Evolutionary conservation across 208 protist genomes (phyloP), one percentile per base, ranked within the genome.

Genomic region (Trypanosomatidae sp.): DNA sequence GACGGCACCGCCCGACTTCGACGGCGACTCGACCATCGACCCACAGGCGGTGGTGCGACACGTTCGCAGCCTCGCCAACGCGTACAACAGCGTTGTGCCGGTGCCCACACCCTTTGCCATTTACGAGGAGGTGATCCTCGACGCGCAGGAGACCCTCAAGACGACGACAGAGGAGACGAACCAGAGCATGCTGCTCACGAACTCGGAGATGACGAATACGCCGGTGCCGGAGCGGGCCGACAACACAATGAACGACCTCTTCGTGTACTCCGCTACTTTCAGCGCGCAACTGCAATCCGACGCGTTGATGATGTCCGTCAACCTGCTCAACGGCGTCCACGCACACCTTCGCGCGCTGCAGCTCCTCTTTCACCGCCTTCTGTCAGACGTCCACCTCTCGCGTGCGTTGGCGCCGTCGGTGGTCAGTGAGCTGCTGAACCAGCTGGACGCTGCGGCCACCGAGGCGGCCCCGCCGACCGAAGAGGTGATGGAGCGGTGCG

Each of bases 1-100:
- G 2, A 81, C 89, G 13, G 70, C 83, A 0, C 91, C 89, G 49
- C 92, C 90, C 0, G 90, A 95, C 60, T 94, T 94, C 82, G 90
- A 95, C 58, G 84, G 87, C 28, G 84, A 91, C 74, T 56, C 74
- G 0, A 73, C 87, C 30, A 91, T 86, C 13, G 85, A 90, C 64
- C 79, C 81, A 3, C 84, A 97, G 66, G 58, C 76, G 30, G 84
- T 95, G 1, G 77, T 84, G 67, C 76, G 73, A 67, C 89, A 97
- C 66, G 79, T 97, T 52, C 86, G 84, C 41, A 89, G 85, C 46
- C 81, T 95, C 15, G 82, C 90, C 13, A 82, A 79, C 47, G 81
- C 86, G 28, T 88, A 91, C 69, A 80, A 81, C 62, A 80, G 74
- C 66, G 71, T 82, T 22, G 52, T 50, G 19, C 50, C 76, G 15